Evolutionary conservation across 352 stramenopile species (phyloP), one percentile per base, ranked within the genome.

Genomic region (Pythium aquatile): DNA sequence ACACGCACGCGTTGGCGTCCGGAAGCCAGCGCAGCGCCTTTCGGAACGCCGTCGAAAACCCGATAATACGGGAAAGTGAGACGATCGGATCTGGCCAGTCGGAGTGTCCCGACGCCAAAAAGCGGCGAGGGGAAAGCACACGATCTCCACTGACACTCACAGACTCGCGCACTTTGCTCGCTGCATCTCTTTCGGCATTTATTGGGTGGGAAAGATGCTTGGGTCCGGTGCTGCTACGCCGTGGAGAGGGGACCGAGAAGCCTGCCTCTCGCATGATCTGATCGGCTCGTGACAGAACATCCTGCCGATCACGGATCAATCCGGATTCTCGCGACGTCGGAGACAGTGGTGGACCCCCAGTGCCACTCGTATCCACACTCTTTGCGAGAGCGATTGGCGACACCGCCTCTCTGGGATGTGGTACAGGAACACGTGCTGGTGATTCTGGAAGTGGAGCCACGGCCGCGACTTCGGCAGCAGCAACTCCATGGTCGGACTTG

Each of bases 31-130:
- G 46, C 20, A 92, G 39, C 32, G 76, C 66, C 4, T 68, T 70
- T n/a, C 73, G 62, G 32, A 79, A 83, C 2, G 60, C 55, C n/a
- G 74, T 78, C 28, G 79, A 88, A 54, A 91, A 86, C 0, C 83
- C 83, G 42, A 91, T 75, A 55, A 94, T 71, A 14, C 81, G 77
- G 24, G 70, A 62, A 17, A 94, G 68, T 6, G 75, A 68, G 24
- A 91, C 69, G 47, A 91, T 85, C 9, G 82, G 82, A 55, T 91
- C 79, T 17, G 82, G 81, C 81, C 79, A 90, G 48, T 86, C 76
- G 1, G 67, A 73, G 3, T 73, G 61, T 20, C 69, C 61, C 1
- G 61, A 66, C 1, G 55, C 42, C 17, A 69, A 49, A 46, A 65
- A 66, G 3, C 58, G 57, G 7, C 68, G 33, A 17, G 68, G 53